Conservation (phyloP, 306 rosid species). For the Erythrophleum fordii region DNA sequence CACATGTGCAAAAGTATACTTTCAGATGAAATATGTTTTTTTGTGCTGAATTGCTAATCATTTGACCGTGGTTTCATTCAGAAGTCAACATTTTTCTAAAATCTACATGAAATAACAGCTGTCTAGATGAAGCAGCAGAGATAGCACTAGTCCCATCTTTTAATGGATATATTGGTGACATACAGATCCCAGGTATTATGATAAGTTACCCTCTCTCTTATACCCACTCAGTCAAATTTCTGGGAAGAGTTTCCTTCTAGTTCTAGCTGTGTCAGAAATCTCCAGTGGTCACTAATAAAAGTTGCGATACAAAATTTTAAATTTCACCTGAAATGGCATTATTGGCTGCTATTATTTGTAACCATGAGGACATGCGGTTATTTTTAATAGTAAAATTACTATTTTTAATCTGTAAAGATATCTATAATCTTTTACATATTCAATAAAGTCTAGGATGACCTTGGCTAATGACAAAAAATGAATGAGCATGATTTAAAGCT, state of each 20-base stretch:
- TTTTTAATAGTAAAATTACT: no score
- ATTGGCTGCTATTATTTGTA: neutral
- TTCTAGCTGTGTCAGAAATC: neutral
- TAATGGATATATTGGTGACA: conserved; percentile 63
- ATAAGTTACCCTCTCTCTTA: conserved; percentile 17
- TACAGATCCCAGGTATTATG: conserved; percentile 68
- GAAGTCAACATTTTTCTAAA: conserved; percentile 39
- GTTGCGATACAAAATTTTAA: neutral
- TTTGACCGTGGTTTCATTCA: conserved; percentile 16
- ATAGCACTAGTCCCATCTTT: conserved; percentile 68
- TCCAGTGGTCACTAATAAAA: conserved; percentile 15
- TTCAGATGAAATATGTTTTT: conserved; percentile 9
- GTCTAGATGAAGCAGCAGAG: conserved; percentile 86
- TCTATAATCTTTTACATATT: no score
- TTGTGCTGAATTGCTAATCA: neutral
- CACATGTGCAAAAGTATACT: conserved; percentile 78
- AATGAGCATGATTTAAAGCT: no score
- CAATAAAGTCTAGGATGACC: no score
- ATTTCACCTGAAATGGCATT: conserved; percentile 30
- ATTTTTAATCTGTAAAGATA: neutral
- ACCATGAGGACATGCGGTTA: neutral
- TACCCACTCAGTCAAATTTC: conserved; percentile 18
- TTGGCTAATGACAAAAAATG: no score
- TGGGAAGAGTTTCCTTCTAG: conserved; percentile 27
- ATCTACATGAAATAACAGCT: conserved; percentile 57